Base-by-base conservation (phyloP, 176 grass and related monocot genomes). In the Paspalum notatum region DNA sequence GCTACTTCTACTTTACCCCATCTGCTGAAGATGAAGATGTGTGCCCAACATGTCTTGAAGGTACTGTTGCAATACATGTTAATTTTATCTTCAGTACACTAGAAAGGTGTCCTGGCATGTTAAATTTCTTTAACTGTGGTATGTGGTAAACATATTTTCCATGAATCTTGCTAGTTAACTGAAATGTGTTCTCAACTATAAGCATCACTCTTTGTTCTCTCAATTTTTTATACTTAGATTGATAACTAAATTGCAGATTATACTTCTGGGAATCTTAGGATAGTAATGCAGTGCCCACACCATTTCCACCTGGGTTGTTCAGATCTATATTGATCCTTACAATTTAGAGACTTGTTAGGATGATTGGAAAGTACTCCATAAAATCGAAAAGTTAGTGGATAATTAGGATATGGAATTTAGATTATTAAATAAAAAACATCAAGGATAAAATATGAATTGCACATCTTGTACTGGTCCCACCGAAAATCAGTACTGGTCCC, bases 11-110 rank as follows among this genome's bases (percentile, higher is more conserved):
- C n/a, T 32, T 85, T 52, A 83, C 88, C 54, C 84, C 92, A 54
- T 91, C 85, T 17, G 80, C 92, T 62, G 96, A 95, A 76, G 96
- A 99, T 68, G 96, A 99, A 77, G 96, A 99, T 71, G 92, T 91
- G 48, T 99, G 96, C 63, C 96, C 96, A 47, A 99, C 92, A 62
- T 99, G 96, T 82, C 96, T 99, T 88, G 96, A 99, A 91, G 96
- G 96, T 99, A 79, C 56, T 82, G 15, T 50, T 5, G 1, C 68
- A 50, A 2, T 71, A 55, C 27, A 27, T 12, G 43, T 58, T 38
- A 46, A 22, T 24, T 38, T 24, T 74, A 32, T 32, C 39, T 32
- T 32, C 32, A 32, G 32, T 32, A 32, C 32, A 32, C 3, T 32
- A 32, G 32, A 32, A 32, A 3, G 32, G 32, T 32, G 32, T 32